These are phyloP conservation scores for Coemansia sp. DNA, from an alignment of 371 early-diverging fungal species.

Conservation along the genomic window DNA sequence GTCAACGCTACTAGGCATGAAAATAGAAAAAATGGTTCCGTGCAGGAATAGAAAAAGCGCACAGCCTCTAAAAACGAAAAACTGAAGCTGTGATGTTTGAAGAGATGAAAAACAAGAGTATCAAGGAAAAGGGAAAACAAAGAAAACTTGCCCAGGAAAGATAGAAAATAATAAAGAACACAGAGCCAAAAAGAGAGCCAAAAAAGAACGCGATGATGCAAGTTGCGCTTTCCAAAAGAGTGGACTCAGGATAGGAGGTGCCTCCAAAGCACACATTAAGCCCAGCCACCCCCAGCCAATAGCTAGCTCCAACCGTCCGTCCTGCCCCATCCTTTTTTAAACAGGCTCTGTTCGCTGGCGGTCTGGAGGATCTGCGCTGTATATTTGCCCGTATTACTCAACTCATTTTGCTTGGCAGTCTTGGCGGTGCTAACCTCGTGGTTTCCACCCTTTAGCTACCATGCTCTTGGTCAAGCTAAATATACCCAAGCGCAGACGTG, in stretches of 20 bases:
- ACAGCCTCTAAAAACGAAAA: neutral
- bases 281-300: neutral
- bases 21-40: neutral
- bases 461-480: too few species aligned
- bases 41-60: neutral
- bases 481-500: too few species aligned
- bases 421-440: too few species aligned
- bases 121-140: neutral
- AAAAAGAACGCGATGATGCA: neutral
- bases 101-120: neutral
- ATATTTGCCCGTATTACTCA: too few species aligned
- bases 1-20: neutral
- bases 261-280: neutral
- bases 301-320: too few species aligned
- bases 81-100: neutral
- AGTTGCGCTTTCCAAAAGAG: neutral
- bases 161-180: neutral
- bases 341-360: too few species aligned
- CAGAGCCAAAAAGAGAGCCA: neutral
- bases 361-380: too few species aligned
- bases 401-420: too few species aligned
- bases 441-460: too few species aligned
- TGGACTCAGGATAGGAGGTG: too few species aligned
- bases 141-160: neutral
- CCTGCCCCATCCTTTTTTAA: too few species aligned